Conservation (phyloP, 768 basidiomycete species). For the Boletus rubescentipes region DNA sequence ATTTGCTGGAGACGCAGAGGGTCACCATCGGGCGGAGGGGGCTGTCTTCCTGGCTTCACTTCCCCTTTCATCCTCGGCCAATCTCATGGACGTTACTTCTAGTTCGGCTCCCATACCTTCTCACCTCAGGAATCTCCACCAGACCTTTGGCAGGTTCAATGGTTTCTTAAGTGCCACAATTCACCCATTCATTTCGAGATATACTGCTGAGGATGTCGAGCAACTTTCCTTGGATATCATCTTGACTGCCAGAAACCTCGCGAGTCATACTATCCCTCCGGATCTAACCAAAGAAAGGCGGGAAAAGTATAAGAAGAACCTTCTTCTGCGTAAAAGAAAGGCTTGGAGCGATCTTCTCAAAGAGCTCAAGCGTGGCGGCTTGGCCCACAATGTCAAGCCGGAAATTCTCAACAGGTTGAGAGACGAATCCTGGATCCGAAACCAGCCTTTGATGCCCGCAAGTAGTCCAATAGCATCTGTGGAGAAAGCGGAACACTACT, state of each 20-base stretch:
- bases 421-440: slow-evolving; percentile 61
- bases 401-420: slow-evolving; percentile 58
- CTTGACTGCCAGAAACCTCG: slow-evolving; percentile 55
- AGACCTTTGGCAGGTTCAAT: slow-evolving; percentile 53
- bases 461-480: slow-evolving; percentile 22
- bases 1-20: slow-evolving; percentile 39
- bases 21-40: slow-evolving; percentile 10
- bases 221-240: slow-evolving; percentile 64
- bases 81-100: neutral
- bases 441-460: slow-evolving; percentile 49
- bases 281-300: slow-evolving; percentile 48
- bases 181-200: slow-evolving; percentile 39
- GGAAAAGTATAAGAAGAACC: slow-evolving; percentile 65
- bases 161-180: slow-evolving; percentile 44
- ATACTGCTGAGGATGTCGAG: slow-evolving; percentile 47
- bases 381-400: slow-evolving; percentile 69
- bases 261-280: slow-evolving; percentile 42
- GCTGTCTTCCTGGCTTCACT: neutral
- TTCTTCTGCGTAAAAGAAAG: slow-evolving; percentile 81
- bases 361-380: slow-evolving; percentile 78
- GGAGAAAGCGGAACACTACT: slow-evolving; percentile 59
- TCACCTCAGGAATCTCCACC: slow-evolving; percentile 48
- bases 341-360: slow-evolving; percentile 91
- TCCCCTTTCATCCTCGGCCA: neutral
- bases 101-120: slow-evolving; percentile 16